Conservation (phyloP, 306 rosid genomes). For the Dalbergia cochinchinensis region DNA sequence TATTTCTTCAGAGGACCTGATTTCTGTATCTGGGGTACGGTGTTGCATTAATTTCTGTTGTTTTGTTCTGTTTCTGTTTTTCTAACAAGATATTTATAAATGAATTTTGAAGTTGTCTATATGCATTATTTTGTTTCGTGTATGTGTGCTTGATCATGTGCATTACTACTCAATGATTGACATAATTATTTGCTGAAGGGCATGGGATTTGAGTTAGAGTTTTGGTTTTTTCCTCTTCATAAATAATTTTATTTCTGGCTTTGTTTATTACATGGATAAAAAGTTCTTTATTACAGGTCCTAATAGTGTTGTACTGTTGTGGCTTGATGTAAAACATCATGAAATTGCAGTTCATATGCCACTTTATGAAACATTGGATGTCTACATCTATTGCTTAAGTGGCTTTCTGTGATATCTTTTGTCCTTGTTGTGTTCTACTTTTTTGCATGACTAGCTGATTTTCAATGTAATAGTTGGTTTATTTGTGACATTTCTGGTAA, state of each 20-base stretch:
- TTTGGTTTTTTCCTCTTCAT: slow-evolving; percentile 11
- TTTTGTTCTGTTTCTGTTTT: slow-evolving; percentile 31
- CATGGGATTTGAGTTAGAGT: slow-evolving; percentile 16
- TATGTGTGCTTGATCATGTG: slow-evolving; percentile 5
- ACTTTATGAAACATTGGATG: slow-evolving; percentile 35
- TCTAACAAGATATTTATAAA: not conserved
- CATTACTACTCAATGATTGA: not conserved
- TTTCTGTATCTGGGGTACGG: slow-evolving; percentile 92
- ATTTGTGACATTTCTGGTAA: slow-evolving; percentile 13
- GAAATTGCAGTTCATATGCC: not conserved
- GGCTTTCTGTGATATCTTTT: slow-evolving; percentile 9
- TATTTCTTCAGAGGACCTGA: slow-evolving; percentile 76
- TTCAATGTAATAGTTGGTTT: slow-evolving; percentile 8
- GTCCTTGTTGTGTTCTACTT: slow-evolving; percentile 3
- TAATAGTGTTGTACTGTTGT: slow-evolving; percentile 1
- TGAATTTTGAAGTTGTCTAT: slow-evolving; percentile 24
- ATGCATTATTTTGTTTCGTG: not conserved
- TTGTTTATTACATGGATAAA: slow-evolving; percentile 1
- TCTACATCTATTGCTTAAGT: slow-evolving; percentile 33
- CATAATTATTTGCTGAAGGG: slow-evolving; percentile 34
- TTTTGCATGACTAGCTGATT: slow-evolving; percentile 14
- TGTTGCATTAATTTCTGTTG: slow-evolving; percentile 13
- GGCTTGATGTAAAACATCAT: slow-evolving; percentile 5
- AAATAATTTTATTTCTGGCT: slow-evolving; percentile 8
- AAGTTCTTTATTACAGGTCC: not conserved